Evolutionary conservation across 225 moss, liverwort and hornwort genomes (phyloP), one percentile per base, ranked within the genome.

Genomic region (Sphagnum tenellum): DNA sequence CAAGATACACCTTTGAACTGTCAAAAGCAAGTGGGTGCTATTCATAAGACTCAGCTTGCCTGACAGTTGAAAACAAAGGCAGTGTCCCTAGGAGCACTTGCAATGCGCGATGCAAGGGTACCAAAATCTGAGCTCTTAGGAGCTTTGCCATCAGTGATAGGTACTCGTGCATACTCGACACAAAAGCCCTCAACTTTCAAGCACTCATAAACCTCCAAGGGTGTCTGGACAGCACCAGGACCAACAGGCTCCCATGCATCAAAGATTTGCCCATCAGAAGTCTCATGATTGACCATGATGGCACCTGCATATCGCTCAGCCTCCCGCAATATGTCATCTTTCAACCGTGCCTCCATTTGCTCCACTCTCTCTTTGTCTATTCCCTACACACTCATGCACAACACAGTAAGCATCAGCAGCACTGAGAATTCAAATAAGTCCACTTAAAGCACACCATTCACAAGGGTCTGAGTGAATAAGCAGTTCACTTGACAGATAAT

Each of bases 201-300:
- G 62, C 87, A 78, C 61, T 89, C 88, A 64, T 89, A 99, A 46
- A 93, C 98, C 78, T 99, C 98, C 12, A 99, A 71, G 61, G 98
- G 98, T 65, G 98, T 93, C 88, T 86, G 90, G 48, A 99, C 89
- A 65, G 84, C 84, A 79, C 79, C 81, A 66, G 85, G 58, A 67
- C 81, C 70, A 51, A 99, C 86, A 66, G 69, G 85, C 63, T 99
- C 98, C 98, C 93, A 99, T 48, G 89, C 89, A 81, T 90, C 90
- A 74, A 88, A 91, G 58, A 99, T 99, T 77, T 90, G 98, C 57
- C 82, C 81, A 50, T 99, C 93, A 4, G 93, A 93, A 63, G 81
- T 99, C 75, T 99, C 98, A 67, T 99, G 89, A 74, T 93, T 99
- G 55, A 99, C 98, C 98, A 99, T 93, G 59, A 99, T 99, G 57